Evolutionary conservation across 139 green algal genomes (phyloP), one percentile per base, ranked within the genome.

Genomic region (Klebsormidium nitens): DNA sequence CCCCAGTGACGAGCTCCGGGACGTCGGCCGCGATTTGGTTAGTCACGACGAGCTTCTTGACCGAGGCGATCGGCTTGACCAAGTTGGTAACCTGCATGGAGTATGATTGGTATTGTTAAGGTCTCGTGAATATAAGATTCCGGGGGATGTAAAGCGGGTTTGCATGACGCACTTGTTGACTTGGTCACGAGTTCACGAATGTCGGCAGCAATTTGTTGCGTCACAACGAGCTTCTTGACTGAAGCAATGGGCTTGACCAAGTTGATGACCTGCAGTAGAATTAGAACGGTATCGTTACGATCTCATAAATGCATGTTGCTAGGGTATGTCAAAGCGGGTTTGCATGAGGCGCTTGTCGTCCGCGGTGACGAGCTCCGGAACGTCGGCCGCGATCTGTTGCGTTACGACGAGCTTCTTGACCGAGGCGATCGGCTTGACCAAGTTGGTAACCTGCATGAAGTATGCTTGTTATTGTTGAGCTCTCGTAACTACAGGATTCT

Each of bases 311-410:
- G n/a, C n/a, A n/a, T n/a, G n/a, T n/a, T n/a, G n/a, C n/a, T n/a
- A n/a, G n/a, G n/a, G n/a, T n/a, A n/a, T n/a, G n/a, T n/a, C n/a
- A n/a, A n/a, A n/a, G n/a, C n/a, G n/a, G n/a, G 50, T 67, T 36
- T 82, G 75, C 72, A 76, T 48, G 28, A 82, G 56, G 23, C 75
- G 38, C 32, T 65, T 68, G 19, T 66, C 40, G 49, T 82, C 75
- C 26, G 59, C 62, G 4, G 50, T 44, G 28, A 65, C 72, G 31
- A 71, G 36, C 44, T 67, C 32, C 1, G 75, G 75, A 36, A 82
- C 50, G 2, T 82, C 73, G 3, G 35, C 5, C 23, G 55, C 38
- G 5, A 80, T 52, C 42, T 38, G 26, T 0, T 81, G 19, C 5
- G 38, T 58, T 31, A 81, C 42, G 2, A 19, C 47, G 1, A 81